Percentiles rank a stretch among this genome's conserved stretches.
Evolutionary conservation across 352 stramenopile genomes (phyloP).

Genomic region (Pythium guiyangense): DNA sequence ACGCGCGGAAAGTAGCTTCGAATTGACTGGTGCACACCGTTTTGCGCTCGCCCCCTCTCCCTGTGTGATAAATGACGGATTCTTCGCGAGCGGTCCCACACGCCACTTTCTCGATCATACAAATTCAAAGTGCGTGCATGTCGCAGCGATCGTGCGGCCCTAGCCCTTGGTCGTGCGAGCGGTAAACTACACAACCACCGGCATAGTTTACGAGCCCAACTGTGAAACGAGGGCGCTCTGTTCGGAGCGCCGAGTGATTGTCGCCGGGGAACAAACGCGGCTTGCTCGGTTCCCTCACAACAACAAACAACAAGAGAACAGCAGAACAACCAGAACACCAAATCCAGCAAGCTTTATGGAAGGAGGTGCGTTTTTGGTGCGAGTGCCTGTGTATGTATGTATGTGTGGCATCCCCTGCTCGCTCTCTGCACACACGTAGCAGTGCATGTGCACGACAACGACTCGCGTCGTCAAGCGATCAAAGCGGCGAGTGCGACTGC

Average conservation of each 20-base stretch:
- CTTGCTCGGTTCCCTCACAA: background rate
- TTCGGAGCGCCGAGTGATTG: slow-evolving; percentile 9
- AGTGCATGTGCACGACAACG: no score
- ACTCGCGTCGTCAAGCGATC: no score
- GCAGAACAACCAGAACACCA: slow-evolving; percentile 25
- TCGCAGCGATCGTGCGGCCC: slow-evolving; percentile 1
- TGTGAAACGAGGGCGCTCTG: slow-evolving; percentile 2
- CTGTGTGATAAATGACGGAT: slow-evolving; percentile 7
- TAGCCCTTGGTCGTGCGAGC: background rate
- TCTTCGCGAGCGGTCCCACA: slow-evolving; percentile 1
- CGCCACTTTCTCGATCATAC: background rate
- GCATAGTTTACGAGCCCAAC: slow-evolving; percentile 1
- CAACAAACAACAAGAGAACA: slow-evolving; percentile 4
- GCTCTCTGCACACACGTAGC: no score
- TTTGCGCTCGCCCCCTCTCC: slow-evolving; percentile 7
- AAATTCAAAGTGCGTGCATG: background rate
- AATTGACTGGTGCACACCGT: slow-evolving; percentile 26
- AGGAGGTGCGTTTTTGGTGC: slow-evolving; percentile 24
- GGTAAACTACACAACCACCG: slow-evolving; percentile 10
- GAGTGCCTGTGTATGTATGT: background rate
- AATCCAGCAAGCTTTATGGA: slow-evolving; percentile 33
- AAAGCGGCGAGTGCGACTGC: no score
- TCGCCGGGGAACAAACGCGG: background rate
- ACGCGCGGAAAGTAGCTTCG: background rate
- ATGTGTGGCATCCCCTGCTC: background rate